Evolutionary conservation across 1,284 basidiomycete species (phyloP).

Genomic region (Pascua sp.): DNA sequence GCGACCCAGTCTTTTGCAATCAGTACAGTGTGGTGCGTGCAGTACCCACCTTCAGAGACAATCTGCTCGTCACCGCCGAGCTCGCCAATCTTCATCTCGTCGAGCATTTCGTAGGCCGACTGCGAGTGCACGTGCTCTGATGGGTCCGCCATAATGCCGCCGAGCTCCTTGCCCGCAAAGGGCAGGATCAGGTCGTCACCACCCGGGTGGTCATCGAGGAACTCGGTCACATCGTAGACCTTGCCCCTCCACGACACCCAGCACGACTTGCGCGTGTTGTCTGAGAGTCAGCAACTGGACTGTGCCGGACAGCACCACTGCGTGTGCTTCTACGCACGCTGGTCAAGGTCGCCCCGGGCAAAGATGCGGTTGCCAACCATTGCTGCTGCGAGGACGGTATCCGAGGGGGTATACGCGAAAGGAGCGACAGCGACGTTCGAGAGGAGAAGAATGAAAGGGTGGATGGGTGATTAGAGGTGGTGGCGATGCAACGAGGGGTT

Average conservation of each 20-base stretch:
- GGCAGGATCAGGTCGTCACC: constrained; percentile 56
- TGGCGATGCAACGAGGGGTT: too few relatives aligned
- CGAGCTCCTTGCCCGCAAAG: constrained; percentile 81
- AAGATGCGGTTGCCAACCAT: constrained; percentile 24
- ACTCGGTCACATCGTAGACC: constrained; percentile 54
- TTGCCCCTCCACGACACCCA: constrained; percentile 50
- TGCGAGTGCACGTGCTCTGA: constrained; percentile 90
- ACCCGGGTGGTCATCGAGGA: constrained; percentile 53
- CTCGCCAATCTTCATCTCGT: constrained; percentile 78
- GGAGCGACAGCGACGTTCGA: not conserved
- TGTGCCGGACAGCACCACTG: not conserved
- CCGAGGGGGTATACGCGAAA: not conserved
- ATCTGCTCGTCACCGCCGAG: constrained; percentile 70
- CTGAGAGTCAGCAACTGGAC: constrained; percentile 18
- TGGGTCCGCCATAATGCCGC: constrained; percentile 73
- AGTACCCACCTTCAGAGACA: constrained; percentile 73
- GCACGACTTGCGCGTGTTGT: constrained; percentile 35
- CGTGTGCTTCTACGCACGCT: constrained; percentile 28
- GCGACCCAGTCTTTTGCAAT: constrained; percentile 69
- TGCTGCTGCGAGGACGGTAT: not conserved
- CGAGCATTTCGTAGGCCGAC: constrained; percentile 86
- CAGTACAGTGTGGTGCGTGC: not conserved
- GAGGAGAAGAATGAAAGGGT: not conserved
- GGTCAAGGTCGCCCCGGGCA: constrained; percentile 39
- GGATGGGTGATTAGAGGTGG: not conserved